Conservation (phyloP, 306 rosid genomes). For the Prunus davidiana region DNA sequence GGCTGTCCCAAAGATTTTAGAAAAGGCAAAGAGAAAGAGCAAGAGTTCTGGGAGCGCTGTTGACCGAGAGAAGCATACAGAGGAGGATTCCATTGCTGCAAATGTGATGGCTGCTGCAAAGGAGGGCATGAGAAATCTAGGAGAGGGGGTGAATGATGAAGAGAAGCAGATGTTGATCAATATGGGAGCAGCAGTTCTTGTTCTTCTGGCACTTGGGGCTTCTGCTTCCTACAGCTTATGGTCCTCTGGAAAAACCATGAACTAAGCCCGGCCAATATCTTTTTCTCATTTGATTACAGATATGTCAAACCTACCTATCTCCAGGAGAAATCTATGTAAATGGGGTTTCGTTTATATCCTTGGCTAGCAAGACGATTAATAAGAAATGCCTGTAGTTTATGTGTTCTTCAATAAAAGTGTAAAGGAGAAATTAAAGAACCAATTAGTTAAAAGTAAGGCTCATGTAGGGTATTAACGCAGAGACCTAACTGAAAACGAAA, state of each 20-base stretch:
- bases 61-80: neutral
- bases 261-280: neutral
- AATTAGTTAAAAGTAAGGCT: neutral
- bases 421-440: neutral
- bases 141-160: conserved; percentile 24
- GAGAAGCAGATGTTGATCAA: conserved; percentile 38
- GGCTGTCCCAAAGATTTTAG: conserved; percentile 12
- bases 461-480: neutral
- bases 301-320: neutral
- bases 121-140: conserved; percentile 23
- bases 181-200: conserved; percentile 51
- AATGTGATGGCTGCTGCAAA: conserved; percentile 20
- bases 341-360: too few relatives aligned
- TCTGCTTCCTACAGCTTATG: conserved; percentile 31
- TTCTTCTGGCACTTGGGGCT: conserved; percentile 50
- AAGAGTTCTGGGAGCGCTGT: neutral
- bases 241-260: conserved; percentile 22
- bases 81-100: conserved; percentile 6
- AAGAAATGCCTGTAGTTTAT: too few relatives aligned
- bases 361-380: too few relatives aligned
- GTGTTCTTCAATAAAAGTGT: too few relatives aligned
- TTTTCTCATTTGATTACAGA: neutral
- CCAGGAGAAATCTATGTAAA: too few relatives aligned
- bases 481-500: neutral
- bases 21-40: conserved; percentile 18